Conservation (phyloP, 2,329 filamentous ascomycete species). For the Lasiodiplodia sp. region DNA sequence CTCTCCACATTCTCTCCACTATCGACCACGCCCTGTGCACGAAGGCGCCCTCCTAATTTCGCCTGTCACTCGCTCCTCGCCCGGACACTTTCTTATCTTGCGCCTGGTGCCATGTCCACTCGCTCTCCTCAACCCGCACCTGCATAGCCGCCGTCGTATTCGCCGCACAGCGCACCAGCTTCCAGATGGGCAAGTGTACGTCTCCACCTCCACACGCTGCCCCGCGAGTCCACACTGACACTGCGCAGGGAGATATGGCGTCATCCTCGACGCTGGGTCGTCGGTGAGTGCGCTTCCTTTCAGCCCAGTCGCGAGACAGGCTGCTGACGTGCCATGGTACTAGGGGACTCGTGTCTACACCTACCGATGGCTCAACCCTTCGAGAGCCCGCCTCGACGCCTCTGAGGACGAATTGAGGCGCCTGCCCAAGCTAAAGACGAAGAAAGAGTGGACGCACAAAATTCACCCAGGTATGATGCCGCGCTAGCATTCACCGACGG, state of each 20-base stretch:
- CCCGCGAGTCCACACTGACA: conserved; percentile 5
- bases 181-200: conserved; percentile 52
- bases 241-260: conserved; percentile 74
- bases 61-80: conserved; percentile 27
- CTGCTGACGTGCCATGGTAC: conserved; percentile 18
- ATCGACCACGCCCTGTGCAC: conserved; percentile 13
- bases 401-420: conserved; percentile 66
- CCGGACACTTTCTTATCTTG: not conserved
- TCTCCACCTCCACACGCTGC: conserved; percentile 32
- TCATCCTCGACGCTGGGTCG: conserved; percentile 96
- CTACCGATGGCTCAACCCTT: conserved; percentile 88
- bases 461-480: conserved; percentile 75
- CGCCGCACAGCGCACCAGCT: conserved; percentile 17
- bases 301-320: not conserved
- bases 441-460: conserved; percentile 91
- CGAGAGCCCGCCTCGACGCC: conserved; percentile 69
- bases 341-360: conserved; percentile 89
- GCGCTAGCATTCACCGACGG: not conserved
- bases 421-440: conserved; percentile 81
- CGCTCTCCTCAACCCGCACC: conserved; percentile 7
- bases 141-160: conserved; percentile 20
- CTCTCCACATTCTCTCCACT: conserved; percentile 28
- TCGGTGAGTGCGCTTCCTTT: conserved; percentile 62
- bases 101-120: conserved; percentile 30
- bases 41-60: conserved; percentile 9